Conservation (phyloP, 2,329 filamentous ascomycete species). For the Claviceps pazoutovae region DNA sequence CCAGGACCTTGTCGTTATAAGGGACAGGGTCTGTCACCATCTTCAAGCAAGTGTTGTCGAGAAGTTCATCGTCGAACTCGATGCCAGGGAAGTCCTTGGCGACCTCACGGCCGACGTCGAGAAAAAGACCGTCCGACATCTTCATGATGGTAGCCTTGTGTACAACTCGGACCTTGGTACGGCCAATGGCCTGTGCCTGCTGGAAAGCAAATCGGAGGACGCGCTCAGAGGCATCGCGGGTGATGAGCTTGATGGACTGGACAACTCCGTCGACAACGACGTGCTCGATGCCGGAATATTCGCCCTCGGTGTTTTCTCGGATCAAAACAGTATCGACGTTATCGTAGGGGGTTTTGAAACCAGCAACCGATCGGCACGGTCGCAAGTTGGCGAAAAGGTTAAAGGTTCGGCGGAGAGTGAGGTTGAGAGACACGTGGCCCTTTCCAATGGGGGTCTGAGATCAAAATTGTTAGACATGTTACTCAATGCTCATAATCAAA, state of each 20-base stretch:
- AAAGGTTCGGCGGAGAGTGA: conserved; percentile 96
- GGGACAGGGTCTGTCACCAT: conserved; percentile 92
- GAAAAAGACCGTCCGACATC: conserved; percentile 98
- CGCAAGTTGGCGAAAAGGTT: conserved; percentile 99
- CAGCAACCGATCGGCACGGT: conserved; percentile 90
- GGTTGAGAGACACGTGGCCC: conserved; percentile 96
- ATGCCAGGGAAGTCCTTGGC: conserved; percentile 92
- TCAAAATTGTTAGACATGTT: background rate
- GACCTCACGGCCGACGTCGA: conserved; percentile 71
- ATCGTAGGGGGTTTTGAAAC: conserved; percentile 98
- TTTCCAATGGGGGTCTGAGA: conserved; percentile 83
- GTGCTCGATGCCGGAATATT: conserved; percentile 99
- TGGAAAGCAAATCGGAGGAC: conserved; percentile 97
- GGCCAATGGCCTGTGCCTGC: conserved; percentile 84
- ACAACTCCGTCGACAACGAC: conserved; percentile 95
- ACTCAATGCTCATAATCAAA: background rate
- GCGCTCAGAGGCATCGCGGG: conserved; percentile 82
- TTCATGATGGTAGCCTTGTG: conserved; percentile 99
- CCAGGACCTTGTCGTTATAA: conserved; percentile 98
- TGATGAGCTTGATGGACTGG: conserved; percentile 99
- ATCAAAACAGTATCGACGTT: conserved; percentile 94
- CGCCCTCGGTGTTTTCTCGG: conserved; percentile 98
- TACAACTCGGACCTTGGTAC: conserved; percentile 91
- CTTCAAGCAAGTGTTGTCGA: conserved; percentile 99
- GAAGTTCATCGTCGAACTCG: conserved; percentile 92